Evolutionary conservation across 805 yeast species (phyloP).

Genomic region (Grigorovia jiainica): DNA sequence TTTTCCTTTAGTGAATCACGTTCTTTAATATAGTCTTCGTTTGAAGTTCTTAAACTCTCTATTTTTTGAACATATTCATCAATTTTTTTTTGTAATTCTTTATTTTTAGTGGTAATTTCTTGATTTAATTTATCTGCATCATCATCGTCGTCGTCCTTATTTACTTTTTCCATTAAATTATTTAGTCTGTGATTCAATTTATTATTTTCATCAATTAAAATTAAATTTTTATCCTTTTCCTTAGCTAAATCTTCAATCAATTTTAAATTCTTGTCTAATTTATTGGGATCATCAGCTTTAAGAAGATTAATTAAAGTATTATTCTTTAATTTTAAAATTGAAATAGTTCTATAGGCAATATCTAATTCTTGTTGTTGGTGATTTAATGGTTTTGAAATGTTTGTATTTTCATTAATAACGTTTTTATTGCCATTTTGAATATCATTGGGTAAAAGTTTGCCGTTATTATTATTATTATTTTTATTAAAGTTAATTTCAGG

Average conservation of each 20-base stretch:
- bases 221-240: constrained; percentile 3
- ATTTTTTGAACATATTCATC: constrained; percentile 4
- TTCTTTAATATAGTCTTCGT: not conserved
- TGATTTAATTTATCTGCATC: not conserved
- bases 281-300: constrained; percentile 10
- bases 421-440: not conserved
- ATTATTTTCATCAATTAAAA: not conserved
- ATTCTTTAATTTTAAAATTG: constrained; percentile 21
- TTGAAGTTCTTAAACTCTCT: constrained; percentile 1
- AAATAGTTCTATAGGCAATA: constrained; percentile 19
- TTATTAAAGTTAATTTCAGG: constrained; percentile 13
- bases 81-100: constrained; percentile 2
- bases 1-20: not conserved
- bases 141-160: constrained; percentile 1
- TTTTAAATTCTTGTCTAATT: constrained; percentile 3
- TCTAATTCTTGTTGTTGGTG: constrained; percentile 24
- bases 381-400: constrained; percentile 23
- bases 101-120: constrained; percentile 2
- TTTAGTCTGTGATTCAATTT: constrained; percentile 2
- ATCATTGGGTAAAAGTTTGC: not conserved
- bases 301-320: constrained; percentile 23
- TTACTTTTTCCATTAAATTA: constrained; percentile 1
- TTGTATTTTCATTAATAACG: constrained; percentile 10
- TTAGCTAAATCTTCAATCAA: constrained; percentile 2
- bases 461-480: not conserved